phyloP scores from a whole-genome alignment of 148 eudicot species.

The Beta vulgaris region DNA sequence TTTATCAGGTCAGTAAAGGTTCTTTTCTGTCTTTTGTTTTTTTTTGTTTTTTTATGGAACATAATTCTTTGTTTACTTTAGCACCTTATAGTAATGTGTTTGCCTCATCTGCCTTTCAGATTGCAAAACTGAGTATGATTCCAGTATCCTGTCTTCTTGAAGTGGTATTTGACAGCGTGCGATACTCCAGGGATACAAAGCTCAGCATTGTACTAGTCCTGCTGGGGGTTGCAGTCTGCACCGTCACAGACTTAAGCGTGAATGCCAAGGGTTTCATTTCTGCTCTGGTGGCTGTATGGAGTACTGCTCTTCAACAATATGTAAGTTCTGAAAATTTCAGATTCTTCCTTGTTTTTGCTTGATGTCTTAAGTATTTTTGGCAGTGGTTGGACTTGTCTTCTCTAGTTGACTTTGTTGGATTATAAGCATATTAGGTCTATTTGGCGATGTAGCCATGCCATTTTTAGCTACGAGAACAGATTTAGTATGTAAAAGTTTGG shows the following conservation, averaged over 20 bases:
- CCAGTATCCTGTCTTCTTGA: conserved; percentile 70
- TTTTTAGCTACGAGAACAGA: background rate
- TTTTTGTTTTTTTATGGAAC: no score
- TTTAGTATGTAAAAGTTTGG: background rate
- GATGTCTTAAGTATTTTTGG: background rate
- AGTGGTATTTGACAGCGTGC: conserved; percentile 55
- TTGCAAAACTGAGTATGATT: conserved; percentile 77
- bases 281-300: conserved; percentile 71
- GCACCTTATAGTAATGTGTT: background rate
- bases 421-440: no score
- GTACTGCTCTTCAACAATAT: conserved; percentile 73
- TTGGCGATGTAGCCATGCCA: no score
- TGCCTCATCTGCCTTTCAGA: conserved; percentile 40
- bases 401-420: background rate
- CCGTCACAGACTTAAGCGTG: conserved; percentile 69
- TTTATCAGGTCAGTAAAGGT: conserved; percentile 62
- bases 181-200: conserved; percentile 65
- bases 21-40: no score
- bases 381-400: no score
- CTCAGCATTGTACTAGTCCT: conserved; percentile 62
- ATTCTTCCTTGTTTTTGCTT: conserved; percentile 1
- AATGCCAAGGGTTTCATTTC: conserved; percentile 66
- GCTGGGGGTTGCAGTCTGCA: conserved; percentile 69
- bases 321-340: conserved; percentile 36
- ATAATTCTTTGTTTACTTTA: background rate